Evolutionary conservation across 2,329 filamentous ascomycete genomes (phyloP), one percentile per base, ranked within the genome.

Genomic region (Alternaria brassicae): DNA sequence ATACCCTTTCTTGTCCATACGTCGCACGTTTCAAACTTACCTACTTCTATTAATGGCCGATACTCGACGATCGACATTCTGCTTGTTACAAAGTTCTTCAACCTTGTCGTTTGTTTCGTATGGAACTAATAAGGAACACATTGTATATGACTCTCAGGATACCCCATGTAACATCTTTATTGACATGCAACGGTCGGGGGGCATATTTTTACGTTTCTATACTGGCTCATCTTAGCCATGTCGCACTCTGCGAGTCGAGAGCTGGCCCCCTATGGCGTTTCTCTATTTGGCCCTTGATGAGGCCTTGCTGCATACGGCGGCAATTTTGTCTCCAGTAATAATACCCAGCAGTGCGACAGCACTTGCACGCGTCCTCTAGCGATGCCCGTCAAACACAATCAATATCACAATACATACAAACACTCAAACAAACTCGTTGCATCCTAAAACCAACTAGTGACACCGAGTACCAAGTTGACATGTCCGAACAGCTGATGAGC

Each of bases 1-100:
- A 65, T 68, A 65, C 59, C 67, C 67, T 47, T 63, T 70, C 60
- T 61, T 71, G 61, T 63, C 56, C 57, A 61, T 63, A 63, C 30
- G 23, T 40, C 45, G 32, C 41, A 42, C 47, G 51, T 56, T 65
- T 60, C 62, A 61, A 56, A 58, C 37, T 28, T 28, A 61, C 44
- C 53, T 54, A 61, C 32, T 51, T 51, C 53, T 67, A 65, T 63
- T 65, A 65, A 65, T 65, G 51, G 62, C 58, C 54, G 52, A 61
- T 47, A 34, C 47, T 49, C 41, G 19, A 55, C 37, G 40, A 62
- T 61, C 58, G 60, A 58, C 56, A 19, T 48, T 40, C 59, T 59
- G 54, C 36, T 58, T 60, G 62, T 65, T 36, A 56, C 50, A 61
- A 17, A 44, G 48, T 30, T 45, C 25, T 58, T 47, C 42, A 56